These are phyloP conservation scores for Grosmannia clavigera DNA, from an alignment of 2,329 filamentous ascomycete species.

Conservation along the genomic window DNA sequence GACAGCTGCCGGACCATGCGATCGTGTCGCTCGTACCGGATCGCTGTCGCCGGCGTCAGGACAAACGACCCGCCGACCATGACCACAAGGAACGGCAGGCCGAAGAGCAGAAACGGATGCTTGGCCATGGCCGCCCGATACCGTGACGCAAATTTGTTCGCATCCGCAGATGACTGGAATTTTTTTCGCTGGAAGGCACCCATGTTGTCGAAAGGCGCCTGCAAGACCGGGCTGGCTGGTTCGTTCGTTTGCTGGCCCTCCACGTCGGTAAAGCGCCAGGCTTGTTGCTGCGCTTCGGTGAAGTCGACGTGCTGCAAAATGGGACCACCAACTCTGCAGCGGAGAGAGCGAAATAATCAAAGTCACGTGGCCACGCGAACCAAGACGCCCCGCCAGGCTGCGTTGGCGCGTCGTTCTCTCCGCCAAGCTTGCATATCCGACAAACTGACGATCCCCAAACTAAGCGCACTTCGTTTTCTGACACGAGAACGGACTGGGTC, in stretches of 20 bases:
- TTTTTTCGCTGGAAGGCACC: conserved; percentile 55
- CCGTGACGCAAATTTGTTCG: conserved; percentile 55
- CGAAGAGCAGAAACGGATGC: conserved; percentile 86
- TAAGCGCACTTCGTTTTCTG: background rate
- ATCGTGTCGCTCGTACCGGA: conserved; percentile 89
- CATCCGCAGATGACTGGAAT: conserved; percentile 54
- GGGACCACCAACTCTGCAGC: too few relatives aligned
- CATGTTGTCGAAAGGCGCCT: conserved; percentile 29
- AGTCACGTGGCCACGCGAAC: background rate
- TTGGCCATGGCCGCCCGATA: conserved; percentile 66
- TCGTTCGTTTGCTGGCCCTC: background rate
- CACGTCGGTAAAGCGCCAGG: background rate
- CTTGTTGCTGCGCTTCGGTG: too few relatives aligned
- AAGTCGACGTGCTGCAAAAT: too few relatives aligned
- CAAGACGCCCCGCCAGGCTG: too few relatives aligned
- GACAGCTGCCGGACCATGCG: conserved; percentile 76
- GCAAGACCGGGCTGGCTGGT: background rate
- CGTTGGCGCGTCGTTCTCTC: background rate
- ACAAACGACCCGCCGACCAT: conserved; percentile 91
- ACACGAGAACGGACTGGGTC: background rate
- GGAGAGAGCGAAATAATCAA: background rate
- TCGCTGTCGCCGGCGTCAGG: conserved; percentile 82
- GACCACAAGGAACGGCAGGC: conserved; percentile 78
- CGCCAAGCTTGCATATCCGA: background rate
- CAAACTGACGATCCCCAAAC: background rate